Evolutionary conservation across 2,329 filamentous ascomycete genomes (phyloP).

Genomic region (Talaromyces albobiverticillius): DNA sequence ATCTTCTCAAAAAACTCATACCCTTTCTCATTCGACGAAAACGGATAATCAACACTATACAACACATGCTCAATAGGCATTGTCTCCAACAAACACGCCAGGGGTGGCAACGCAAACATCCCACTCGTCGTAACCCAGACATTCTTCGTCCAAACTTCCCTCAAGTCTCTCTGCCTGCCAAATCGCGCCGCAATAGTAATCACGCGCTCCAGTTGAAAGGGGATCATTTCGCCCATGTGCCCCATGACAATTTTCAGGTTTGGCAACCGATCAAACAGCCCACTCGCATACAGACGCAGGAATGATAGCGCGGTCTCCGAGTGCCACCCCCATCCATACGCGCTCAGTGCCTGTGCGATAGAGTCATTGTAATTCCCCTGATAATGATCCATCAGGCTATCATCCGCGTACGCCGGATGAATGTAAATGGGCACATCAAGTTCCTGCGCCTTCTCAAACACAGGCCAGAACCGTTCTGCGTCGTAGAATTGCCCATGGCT

Average conservation of each 20-base stretch:
- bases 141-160: conserved; percentile 55
- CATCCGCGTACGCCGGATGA: conserved; percentile 46
- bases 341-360: conserved; percentile 19
- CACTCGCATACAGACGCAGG: conserved; percentile 47
- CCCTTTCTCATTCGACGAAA: conserved; percentile 50
- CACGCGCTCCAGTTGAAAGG: conserved; percentile 52
- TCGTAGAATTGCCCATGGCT: conserved; percentile 42
- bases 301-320: conserved; percentile 35
- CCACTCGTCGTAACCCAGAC: conserved; percentile 59
- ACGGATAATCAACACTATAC: conserved; percentile 60
- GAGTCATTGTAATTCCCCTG: conserved; percentile 32
- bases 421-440: conserved; percentile 53
- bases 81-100: conserved; percentile 40
- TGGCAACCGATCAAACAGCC: conserved; percentile 56
- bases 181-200: conserved; percentile 26
- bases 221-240: conserved; percentile 54
- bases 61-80: conserved; percentile 48
- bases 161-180: conserved; percentile 28
- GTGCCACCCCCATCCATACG: conserved; percentile 37
- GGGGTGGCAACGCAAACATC: conserved; percentile 48
- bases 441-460: conserved; percentile 43
- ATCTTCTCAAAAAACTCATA: conserved; percentile 49
- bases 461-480: conserved; percentile 39
- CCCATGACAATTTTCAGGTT: conserved; percentile 54
- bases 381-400: conserved; percentile 35